Evolutionary conservation across 441 rosid genomes (phyloP), one percentile per base, ranked within the genome.

Genomic region (Mallotus japonicus): DNA sequence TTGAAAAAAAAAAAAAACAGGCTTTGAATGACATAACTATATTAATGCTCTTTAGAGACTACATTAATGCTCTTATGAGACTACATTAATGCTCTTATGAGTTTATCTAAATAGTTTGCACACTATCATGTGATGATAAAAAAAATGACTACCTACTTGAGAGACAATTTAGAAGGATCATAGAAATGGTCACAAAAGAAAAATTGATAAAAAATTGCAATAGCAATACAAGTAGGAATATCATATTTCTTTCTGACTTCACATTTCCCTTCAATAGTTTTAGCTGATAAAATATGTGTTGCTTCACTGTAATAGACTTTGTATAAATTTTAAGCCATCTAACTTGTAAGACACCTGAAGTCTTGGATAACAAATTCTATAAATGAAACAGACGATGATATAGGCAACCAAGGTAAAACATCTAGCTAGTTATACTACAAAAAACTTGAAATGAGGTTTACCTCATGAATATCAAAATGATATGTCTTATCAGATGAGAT

Each of bases 401-500:
- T 4, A 47, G 49, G 16, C 32, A 22, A 59, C n/a, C 61, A 61
- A 71, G 10, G 28, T 34, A 47, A 61, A 54, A 70, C 50, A 7
- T 47, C 4, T 58, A 58, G 12, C 28, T 12, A 65, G 58, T 44
- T 16, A 13, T 12, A 53, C 16, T 10, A 44, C 1, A 63, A 55
- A n/a, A 16, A 73, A 34, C 28, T 65, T 50, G 66, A 14, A 11
- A 47, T 3, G 19, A 32, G 64, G 24, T n/a, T 69, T 79, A 91
- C 98, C 88, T 93, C 98, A 51, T 78, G 89, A 71, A 93, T 84
- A 66, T 93, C 97, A 69, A 95, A 90, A 74, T 73, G 58, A 74
- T 90, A 91, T 16, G 94, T 90, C 81, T 89, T 93, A 75, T 93
- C 97, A 16, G 77, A 55, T 47, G 98, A 88, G 76, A 93, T 74